A percentile compares a stretch with the other conserved stretches of the same genome.
phyloP scores from a whole-genome alignment of 2,329 filamentous ascomycete genomes.

The Pseudogymnoascus sp. region DNA sequence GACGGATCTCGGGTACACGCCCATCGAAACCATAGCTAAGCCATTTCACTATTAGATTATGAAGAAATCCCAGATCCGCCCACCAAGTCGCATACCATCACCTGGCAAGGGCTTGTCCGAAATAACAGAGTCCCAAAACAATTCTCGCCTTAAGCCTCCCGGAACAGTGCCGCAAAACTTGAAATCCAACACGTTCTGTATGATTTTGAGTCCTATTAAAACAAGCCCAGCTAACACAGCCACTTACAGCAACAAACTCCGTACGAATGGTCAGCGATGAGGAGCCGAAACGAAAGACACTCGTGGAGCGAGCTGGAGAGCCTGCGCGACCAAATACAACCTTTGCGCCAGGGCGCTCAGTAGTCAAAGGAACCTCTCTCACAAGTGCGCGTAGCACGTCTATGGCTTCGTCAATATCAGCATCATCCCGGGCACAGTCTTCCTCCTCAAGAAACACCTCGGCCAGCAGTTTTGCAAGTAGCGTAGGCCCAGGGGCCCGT shows the following conservation, averaged over 20 bases:
- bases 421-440: conserved; percentile 32
- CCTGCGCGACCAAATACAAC: not conserved
- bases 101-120: conserved; percentile 38
- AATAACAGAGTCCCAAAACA: conserved; percentile 52
- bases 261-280: conserved; percentile 40
- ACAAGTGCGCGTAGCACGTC: conserved; percentile 25
- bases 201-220: conserved; percentile 10
- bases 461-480: conserved; percentile 46
- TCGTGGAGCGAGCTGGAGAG: conserved; percentile 42
- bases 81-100: conserved; percentile 22
- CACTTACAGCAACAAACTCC: conserved; percentile 13
- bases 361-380: conserved; percentile 22
- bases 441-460: conserved; percentile 35
- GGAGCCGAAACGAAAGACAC: conserved; percentile 52
- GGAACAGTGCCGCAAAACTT: conserved; percentile 2
- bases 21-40: conserved; percentile 4
- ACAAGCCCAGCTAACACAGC: not conserved
- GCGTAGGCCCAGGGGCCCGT: conserved; percentile 45
- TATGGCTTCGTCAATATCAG: conserved; percentile 32
- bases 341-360: conserved; percentile 4
- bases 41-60: conserved; percentile 16
- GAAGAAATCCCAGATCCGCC: conserved; percentile 22
- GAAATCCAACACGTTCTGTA: conserved; percentile 5
- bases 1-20: not conserved
- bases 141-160: conserved; percentile 40